A percentile compares a stretch with the other conserved stretches of the same genome.
phyloP scores from a whole-genome alignment of 129 eudicot genomes.

The Flaveria robusta region DNA sequence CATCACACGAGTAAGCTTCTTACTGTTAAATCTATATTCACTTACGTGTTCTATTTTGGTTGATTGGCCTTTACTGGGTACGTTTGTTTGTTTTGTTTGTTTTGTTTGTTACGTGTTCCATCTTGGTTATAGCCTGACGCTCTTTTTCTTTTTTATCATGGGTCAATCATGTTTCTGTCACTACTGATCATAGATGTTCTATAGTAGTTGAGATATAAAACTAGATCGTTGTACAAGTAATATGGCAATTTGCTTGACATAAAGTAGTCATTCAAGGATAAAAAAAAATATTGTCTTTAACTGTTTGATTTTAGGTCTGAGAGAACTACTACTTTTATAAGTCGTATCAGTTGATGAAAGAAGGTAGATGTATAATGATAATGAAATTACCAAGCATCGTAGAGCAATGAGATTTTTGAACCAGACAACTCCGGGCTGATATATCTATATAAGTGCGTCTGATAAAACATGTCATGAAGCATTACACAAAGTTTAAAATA shows the following conservation, averaged over 20 bases:
- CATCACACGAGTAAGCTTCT: background rate
- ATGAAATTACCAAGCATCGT: background rate
- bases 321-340: background rate
- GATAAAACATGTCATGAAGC: background rate
- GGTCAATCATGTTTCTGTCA: constrained; percentile 2
- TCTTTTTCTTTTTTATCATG: constrained; percentile 8
- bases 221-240: background rate
- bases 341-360: background rate
- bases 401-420: background rate
- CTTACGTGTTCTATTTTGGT: background rate
- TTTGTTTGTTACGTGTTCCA: background rate
- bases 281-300: background rate
- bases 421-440: background rate
- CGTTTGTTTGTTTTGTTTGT: too few relatives aligned
- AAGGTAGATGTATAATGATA: background rate
- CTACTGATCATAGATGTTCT: background rate
- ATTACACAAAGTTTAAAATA: background rate
- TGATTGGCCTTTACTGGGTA: background rate
- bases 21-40: background rate
- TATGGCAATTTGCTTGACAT: background rate
- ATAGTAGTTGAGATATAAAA: constrained; percentile 4
- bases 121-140: background rate
- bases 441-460: background rate
- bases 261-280: background rate
- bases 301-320: background rate